These are phyloP conservation scores for Huntiella moniliformis DNA, from an alignment of 2,329 filamentous ascomycete genomes.

Conservation along the genomic window DNA sequence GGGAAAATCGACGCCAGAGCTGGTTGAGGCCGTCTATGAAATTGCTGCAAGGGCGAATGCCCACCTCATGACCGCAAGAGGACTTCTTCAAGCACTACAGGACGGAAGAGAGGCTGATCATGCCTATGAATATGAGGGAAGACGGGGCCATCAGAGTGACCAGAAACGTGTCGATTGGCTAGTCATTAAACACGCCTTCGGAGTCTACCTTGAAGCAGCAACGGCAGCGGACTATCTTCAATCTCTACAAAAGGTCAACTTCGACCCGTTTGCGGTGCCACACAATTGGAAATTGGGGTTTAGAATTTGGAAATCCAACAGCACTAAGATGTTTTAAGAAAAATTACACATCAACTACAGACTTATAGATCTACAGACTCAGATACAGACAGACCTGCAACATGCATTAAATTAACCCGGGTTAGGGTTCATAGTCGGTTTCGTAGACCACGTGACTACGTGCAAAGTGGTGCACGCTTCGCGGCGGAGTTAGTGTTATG, in stretches of 20 bases:
- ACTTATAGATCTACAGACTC: too few species aligned
- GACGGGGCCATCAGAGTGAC: constrained; percentile 38
- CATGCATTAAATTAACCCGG: too few species aligned
- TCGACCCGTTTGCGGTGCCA: constrained; percentile 57
- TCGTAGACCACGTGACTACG: constrained; percentile 7
- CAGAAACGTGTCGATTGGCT: constrained; percentile 20
- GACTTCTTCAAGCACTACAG: constrained; percentile 70
- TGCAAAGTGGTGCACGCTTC: constrained; percentile 8
- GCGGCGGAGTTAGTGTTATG: too few species aligned
- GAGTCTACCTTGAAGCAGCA: constrained; percentile 62
- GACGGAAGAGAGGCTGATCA: constrained; percentile 60
- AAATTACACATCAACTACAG: too few species aligned
- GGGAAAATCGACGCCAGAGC: constrained; percentile 57
- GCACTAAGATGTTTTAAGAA: constrained; percentile 19
- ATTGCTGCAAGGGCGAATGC: constrained; percentile 91
- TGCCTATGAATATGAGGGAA: constrained; percentile 63
- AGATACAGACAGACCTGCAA: too few species aligned
- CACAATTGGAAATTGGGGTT: constrained; percentile 68
- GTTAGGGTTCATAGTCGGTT: background rate
- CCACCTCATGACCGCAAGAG: constrained; percentile 79
- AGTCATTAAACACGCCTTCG: constrained; percentile 46
- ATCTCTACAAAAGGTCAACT: constrained; percentile 60
- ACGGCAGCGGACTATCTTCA: constrained; percentile 63
- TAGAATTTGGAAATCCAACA: constrained; percentile 40
- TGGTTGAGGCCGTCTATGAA: constrained; percentile 77